A percentile compares a stretch with the other conserved stretches of the same genome.
These are phyloP conservation scores for Guillardia theta DNA, from an alignment of 78 protist species.

Conservation along the genomic window DNA sequence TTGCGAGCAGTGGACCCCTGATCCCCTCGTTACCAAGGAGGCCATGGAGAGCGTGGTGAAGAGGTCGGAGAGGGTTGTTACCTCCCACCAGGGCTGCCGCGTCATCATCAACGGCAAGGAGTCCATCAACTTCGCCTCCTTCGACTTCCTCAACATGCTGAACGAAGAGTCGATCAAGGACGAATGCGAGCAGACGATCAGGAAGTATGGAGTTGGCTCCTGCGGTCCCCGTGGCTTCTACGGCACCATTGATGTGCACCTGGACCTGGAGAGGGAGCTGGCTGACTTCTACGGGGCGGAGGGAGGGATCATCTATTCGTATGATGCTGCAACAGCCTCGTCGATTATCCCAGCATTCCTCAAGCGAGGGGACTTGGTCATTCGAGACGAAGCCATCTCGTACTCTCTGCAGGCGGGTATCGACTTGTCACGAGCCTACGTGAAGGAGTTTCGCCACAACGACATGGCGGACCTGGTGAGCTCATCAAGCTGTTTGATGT, in stretches of 20 bases:
- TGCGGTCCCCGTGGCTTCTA: constrained; percentile 19
- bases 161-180: neutral
- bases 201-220: neutral
- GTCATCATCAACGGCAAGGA: neutral
- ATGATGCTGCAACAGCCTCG: neutral
- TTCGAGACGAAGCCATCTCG: neutral
- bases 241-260: neutral
- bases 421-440: constrained; percentile 5
- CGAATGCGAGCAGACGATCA: neutral
- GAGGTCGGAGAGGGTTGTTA: neutral
- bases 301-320: neutral
- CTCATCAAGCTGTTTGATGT: neutral
- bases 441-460: constrained; percentile 20
- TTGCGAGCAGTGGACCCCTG: neutral
- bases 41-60: neutral
- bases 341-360: neutral
- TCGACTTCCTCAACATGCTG: neutral
- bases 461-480: neutral
- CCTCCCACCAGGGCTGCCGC: neutral
- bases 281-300: neutral
- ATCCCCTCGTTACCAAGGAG: neutral
- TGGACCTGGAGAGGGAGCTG: neutral
- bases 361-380: neutral
- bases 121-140: neutral
- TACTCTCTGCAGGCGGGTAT: neutral